phyloP scores from a whole-genome alignment of 257 asterid genomes.

The Plantago elongata region DNA sequence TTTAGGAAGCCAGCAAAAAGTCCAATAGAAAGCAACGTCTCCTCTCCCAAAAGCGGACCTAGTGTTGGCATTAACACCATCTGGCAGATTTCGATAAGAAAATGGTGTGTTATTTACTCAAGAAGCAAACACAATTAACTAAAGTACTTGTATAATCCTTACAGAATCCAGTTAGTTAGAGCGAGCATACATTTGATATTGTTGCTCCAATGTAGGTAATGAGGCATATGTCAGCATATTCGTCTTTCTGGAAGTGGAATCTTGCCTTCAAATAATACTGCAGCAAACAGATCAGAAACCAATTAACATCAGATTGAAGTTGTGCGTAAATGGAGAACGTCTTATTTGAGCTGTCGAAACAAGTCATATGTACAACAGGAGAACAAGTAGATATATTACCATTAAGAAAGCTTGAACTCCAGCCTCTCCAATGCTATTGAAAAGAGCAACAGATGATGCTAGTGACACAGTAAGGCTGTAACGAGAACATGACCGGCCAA shows the following conservation, averaged over 20 bases:
- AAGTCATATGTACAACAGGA: neutral
- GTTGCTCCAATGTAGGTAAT: constrained; percentile 51
- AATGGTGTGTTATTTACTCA: neutral
- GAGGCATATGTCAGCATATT: constrained; percentile 53
- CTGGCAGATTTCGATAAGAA: constrained; percentile 35
- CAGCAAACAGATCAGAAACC: constrained; percentile 12
- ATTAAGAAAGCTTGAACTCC: constrained; percentile 47
- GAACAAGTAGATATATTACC: constrained; percentile 23
- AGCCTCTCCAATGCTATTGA: constrained; percentile 61
- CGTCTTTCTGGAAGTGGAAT: constrained; percentile 54
- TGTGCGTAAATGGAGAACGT: too few species aligned
- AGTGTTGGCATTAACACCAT: constrained; percentile 66
- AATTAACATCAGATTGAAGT: neutral
- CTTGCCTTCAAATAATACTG: constrained; percentile 64
- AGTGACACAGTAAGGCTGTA: constrained; percentile 47
- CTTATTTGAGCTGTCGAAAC: neutral
- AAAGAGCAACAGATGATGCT: constrained; percentile 50
- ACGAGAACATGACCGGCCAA: constrained; percentile 1
- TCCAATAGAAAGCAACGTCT: constrained; percentile 64
- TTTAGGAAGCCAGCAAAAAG: constrained; percentile 63
- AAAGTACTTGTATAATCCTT: neutral
- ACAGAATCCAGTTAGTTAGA: neutral
- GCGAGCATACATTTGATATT: constrained; percentile 38
- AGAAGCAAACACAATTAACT: neutral
- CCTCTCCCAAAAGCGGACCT: constrained; percentile 73